phyloP scores from a whole-genome alignment of 306 rosid genomes.

The Medicago arabica region DNA sequence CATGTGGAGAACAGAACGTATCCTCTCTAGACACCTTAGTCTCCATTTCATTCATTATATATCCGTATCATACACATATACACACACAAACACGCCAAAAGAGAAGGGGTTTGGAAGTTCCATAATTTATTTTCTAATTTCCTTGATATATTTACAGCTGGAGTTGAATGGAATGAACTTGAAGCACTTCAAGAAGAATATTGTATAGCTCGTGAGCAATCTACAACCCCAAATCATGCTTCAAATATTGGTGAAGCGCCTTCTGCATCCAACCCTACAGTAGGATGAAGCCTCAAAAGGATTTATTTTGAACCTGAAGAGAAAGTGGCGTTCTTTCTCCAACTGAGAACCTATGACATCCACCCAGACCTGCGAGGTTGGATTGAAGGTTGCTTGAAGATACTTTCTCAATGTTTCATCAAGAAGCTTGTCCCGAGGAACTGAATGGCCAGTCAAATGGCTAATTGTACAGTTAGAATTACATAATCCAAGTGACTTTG shows the following conservation, averaged over 20 bases:
- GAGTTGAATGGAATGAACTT: slow-evolving; percentile 79
- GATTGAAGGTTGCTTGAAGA: slow-evolving; percentile 59
- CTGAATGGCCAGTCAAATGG: slow-evolving; percentile 45
- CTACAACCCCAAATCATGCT: slow-evolving; percentile 52
- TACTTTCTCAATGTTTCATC: slow-evolving; percentile 37
- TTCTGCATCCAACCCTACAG: slow-evolving; percentile 55
- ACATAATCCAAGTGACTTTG: slow-evolving; percentile 42
- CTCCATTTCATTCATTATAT: slow-evolving; percentile 11
- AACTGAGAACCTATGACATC: slow-evolving; percentile 55
- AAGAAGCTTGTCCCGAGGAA: slow-evolving; percentile 39
- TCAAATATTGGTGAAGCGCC: slow-evolving; percentile 55
- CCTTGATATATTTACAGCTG: slow-evolving; percentile 67
- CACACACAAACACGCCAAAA: background rate
- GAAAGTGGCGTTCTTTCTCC: slow-evolving; percentile 34
- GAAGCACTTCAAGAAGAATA: slow-evolving; percentile 63
- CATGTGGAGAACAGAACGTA: slow-evolving; percentile 95
- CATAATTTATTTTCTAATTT: slow-evolving; percentile 34
- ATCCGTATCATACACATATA: background rate
- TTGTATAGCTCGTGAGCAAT: slow-evolving; percentile 46
- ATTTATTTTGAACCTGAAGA: slow-evolving; percentile 39
- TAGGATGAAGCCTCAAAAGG: slow-evolving; percentile 50
- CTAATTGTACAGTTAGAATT: slow-evolving; percentile 69
- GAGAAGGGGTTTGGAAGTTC: slow-evolving; percentile 26
- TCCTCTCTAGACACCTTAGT: slow-evolving; percentile 42
- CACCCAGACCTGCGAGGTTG: slow-evolving; percentile 52